Evolutionary conservation across 495 filamentous ascomycete species (phyloP).

Genomic region (Viridothelium virens): DNA sequence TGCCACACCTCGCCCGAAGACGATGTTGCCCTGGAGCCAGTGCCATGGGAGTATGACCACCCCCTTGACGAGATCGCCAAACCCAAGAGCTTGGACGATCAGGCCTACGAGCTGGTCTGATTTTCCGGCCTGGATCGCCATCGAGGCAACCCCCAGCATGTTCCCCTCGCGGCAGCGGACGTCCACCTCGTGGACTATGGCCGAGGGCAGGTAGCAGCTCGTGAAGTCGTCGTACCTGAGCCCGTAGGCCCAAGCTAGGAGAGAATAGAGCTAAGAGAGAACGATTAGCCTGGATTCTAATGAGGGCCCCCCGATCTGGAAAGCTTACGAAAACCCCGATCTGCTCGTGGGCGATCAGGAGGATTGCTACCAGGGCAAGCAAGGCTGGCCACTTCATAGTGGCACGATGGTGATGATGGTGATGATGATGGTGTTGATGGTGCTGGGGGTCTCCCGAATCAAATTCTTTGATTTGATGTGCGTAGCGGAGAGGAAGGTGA

Average conservation of each 20-base stretch:
- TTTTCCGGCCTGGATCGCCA: not conserved
- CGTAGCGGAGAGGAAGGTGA: not conserved
- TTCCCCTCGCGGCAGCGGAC: not conserved
- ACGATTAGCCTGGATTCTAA: not conserved
- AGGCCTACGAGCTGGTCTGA: not conserved
- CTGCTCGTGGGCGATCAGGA: not conserved
- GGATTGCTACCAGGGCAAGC: not conserved
- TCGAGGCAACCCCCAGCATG: not conserved
- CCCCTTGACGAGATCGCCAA: not conserved
- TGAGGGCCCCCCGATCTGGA: not conserved
- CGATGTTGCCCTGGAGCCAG: not conserved
- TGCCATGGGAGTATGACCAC: not conserved
- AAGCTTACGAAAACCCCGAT: not conserved
- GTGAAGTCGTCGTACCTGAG: not conserved
- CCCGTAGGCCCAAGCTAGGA: conserved; percentile 8
- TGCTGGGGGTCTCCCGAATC: not conserved
- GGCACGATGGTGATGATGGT: not conserved
- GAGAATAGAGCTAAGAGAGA: not conserved
- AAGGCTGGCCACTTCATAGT: not conserved
- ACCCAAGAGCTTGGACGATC: not conserved
- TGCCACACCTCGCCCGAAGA: not conserved
- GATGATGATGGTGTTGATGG: not conserved
- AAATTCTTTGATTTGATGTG: not conserved
- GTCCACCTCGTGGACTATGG: not conserved
- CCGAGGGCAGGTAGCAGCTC: conserved; percentile 1